Evolutionary conservation across 2,329 filamentous ascomycete species (phyloP).

Genomic region (Cucurbitaria berberidis): DNA sequence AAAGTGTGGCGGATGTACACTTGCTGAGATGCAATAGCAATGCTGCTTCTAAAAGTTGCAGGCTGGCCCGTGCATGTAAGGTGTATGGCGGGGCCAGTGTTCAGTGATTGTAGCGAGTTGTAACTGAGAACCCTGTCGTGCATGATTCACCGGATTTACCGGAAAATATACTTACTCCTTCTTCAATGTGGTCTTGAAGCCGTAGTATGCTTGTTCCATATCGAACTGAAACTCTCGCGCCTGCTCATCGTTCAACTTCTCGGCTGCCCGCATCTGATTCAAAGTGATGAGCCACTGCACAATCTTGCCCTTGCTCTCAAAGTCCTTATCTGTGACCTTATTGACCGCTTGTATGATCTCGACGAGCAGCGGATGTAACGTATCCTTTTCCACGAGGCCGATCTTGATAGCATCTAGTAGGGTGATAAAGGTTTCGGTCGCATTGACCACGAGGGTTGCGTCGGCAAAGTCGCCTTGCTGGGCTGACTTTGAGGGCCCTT

Average conservation of each 20-base stretch:
- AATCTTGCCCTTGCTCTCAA: slow-evolving; percentile 95
- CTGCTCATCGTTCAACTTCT: slow-evolving; percentile 86
- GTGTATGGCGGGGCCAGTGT: slow-evolving; percentile 13
- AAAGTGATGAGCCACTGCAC: slow-evolving; percentile 97
- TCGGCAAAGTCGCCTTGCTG: slow-evolving; percentile 54
- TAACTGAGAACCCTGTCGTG: neutral
- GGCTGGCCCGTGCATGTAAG: slow-evolving; percentile 22
- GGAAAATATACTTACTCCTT: slow-evolving; percentile 32
- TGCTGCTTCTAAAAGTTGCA: slow-evolving; percentile 16
- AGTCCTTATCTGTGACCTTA: slow-evolving; percentile 93
- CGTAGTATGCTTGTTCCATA: slow-evolving; percentile 91
- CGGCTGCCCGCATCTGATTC: slow-evolving; percentile 96
- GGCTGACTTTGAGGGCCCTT: slow-evolving; percentile 54
- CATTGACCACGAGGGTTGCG: slow-evolving; percentile 78
- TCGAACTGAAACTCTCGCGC: slow-evolving; percentile 89
- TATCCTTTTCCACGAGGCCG: slow-evolving; percentile 91
- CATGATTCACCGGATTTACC: too few relatives aligned
- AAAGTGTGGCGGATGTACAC: neutral
- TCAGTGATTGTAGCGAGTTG: neutral
- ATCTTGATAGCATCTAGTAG: slow-evolving; percentile 94
- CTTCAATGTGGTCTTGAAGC: slow-evolving; percentile 80
- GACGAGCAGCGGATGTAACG: slow-evolving; percentile 90
- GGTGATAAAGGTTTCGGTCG: slow-evolving; percentile 98
- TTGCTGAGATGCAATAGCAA: neutral
- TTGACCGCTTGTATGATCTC: slow-evolving; percentile 98